Base-by-base conservation (phyloP, 2,329 filamentous ascomycete genomes). In the Dactylellina leptospora region DNA sequence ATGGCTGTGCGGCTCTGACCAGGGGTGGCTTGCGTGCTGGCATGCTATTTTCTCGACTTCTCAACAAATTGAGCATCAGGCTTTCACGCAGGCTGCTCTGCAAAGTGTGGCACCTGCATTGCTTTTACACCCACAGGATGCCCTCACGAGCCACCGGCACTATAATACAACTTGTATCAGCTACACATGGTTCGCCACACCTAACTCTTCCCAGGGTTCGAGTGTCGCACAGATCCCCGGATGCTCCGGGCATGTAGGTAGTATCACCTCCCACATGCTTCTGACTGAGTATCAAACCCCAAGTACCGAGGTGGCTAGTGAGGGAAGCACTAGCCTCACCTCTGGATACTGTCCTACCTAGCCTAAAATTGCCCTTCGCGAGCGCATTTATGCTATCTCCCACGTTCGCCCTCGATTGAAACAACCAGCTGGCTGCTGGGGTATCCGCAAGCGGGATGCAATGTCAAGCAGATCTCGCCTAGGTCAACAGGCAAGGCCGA, bases 51-150 rank as follows among this genome's bases (percentile, higher is more conserved):
- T 60, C 25, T 38, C 44, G 16, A 13, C 3, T 2, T 40, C 8
- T 16, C 36, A 33, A n/a, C 50, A 56, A 40, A 51, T 38, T 27
- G 22, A 48, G 22, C 28, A 47, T 62, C 25, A 71, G 66, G 66
- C 66, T 48, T 71, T 63, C 66, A 28, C 50, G 47, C 47, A 71
- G 66, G 66, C 66, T 47, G 5, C 38, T 47, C 48, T n/a, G n/a
- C 51, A 11, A 59, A 42, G 13, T 59, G 54, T 47, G 54, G 27
- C 62, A 45, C 62, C n/a, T n/a, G n/a, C n/a, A n/a, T n/a, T n/a
- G n/a, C n/a, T n/a, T 47, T 42, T 42, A 30, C 51, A 58, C 66
- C 66, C 50, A 71, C 58, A 71, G 66, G 66, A 71, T 71, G 56
- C 66, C 58, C 66, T 33, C 47, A 56, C 36, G 11, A 27, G 18